These are phyloP conservation scores for Malassezia vespertilionis DNA, from an alignment of 1,284 basidiomycete species.

Conservation along the genomic window DNA sequence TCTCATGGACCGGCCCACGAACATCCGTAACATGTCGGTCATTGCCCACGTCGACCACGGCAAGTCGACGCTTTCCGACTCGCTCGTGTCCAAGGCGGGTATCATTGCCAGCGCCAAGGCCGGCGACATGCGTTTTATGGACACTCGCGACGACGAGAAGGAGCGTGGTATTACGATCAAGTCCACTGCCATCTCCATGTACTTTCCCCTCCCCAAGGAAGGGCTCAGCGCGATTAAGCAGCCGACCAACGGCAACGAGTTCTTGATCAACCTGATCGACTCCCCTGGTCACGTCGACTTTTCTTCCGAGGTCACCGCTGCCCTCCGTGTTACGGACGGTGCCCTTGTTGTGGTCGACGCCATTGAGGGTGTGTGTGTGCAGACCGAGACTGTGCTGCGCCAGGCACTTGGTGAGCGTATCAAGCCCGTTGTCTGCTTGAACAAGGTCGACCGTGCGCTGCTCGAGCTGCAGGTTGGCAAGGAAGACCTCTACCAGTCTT, in stretches of 20 bases:
- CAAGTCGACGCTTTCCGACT: slow-evolving; percentile 99
- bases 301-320: slow-evolving; percentile 98
- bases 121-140: slow-evolving; percentile 89
- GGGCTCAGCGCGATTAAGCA: slow-evolving; percentile 64
- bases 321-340: slow-evolving; percentile 96
- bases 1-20: slow-evolving; percentile 78
- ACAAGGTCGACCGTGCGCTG: slow-evolving; percentile 99
- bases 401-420: slow-evolving; percentile 97
- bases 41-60: slow-evolving; percentile 76
- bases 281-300: slow-evolving; percentile 99
- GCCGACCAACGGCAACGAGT: slow-evolving; percentile 85
- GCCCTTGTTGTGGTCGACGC: slow-evolving; percentile 92
- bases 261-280: slow-evolving; percentile 99
- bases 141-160: slow-evolving; percentile 96
- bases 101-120: slow-evolving; percentile 94
- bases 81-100: slow-evolving; percentile 97
- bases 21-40: slow-evolving; percentile 83
- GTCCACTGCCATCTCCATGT: slow-evolving; percentile 99
- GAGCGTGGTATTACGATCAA: slow-evolving; percentile 99
- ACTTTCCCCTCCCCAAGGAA: slow-evolving; percentile 89
- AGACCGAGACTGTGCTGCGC: slow-evolving; percentile 97
- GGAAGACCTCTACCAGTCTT: slow-evolving; percentile 95
- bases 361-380: slow-evolving; percentile 98
- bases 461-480: slow-evolving; percentile 96
- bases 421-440: slow-evolving; percentile 98